Base-by-base conservation (phyloP, 2,329 filamentous ascomycete genomes). In the Trichoderma oligosporum region DNA sequence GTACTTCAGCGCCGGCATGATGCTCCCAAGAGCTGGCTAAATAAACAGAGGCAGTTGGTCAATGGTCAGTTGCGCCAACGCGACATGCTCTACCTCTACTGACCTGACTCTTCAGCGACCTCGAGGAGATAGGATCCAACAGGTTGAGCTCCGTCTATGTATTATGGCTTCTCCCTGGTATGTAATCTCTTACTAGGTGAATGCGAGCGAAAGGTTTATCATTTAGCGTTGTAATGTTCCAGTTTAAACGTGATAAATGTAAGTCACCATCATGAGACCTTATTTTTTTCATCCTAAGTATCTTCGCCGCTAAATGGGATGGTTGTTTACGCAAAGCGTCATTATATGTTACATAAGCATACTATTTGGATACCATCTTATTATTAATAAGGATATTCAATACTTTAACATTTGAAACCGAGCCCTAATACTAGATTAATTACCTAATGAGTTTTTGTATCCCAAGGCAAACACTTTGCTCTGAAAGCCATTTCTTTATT, bases 11-110 rank as follows among this genome's bases (percentile, higher is more conserved):
- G 90, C 63, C 81, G 88, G 64, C 83, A 84, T 64, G 88, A 93
- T 65, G 82, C 82, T 64, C 87, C 89, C 12, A 87, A 84, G 73
- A 92, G 88, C 73, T 95, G 89, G 88, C 74, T 95, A 65, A 89
- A 89, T 67, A 91, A 89, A 77, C 89, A 94, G 78, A 82, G 89
- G 68, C 82, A 85, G 68, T 78, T 85, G 76, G 82, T 87, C 63
- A 85, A 86, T 71, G 79, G 78, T 82, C 70, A 73, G 72, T 74
- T 73, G 71, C 67, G 66, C 67, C 70, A 66, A 67, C 71, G 70
- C 69, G 71, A 73, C 71, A 73, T 70, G 66, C 71, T 74, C 68
- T 73, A 72, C 68, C 71, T 74, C 71, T 73, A 73, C 72, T 74
- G 69, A 73, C 70, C 64, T 68, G 61, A 61, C 64, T 68, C 65